Evolutionary conservation across 192 early-diverging fungal genomes (phyloP).

Genomic region (Glomus cerebriforme): DNA sequence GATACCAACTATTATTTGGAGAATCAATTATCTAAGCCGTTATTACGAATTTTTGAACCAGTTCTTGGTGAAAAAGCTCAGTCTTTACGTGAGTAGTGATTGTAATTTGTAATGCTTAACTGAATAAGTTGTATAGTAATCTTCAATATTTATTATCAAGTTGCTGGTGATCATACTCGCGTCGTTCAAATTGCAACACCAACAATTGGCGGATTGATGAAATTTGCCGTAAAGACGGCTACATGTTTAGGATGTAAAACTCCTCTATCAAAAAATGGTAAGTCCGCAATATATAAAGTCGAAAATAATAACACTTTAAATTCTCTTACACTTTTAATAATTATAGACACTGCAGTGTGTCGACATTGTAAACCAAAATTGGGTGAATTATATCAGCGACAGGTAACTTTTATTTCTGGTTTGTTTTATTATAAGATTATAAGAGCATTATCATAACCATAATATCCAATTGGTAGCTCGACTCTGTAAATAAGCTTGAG

Average conservation of each 20-base stretch:
- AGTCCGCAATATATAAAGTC: neutral
- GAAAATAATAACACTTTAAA: conserved; percentile 12
- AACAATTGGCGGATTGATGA: conserved; percentile 87
- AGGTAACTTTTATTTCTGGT: conserved; percentile 36
- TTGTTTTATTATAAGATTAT: neutral
- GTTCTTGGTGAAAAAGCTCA: conserved; percentile 88
- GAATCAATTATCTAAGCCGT: conserved; percentile 92
- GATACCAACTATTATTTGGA: conserved; percentile 97
- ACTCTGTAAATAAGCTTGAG: conserved; percentile 70
- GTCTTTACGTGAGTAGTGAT: conserved; percentile 63
- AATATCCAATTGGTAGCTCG: conserved; percentile 34
- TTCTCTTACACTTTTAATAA: neutral
- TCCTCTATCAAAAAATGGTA: conserved; percentile 68
- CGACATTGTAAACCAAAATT: conserved; percentile 68
- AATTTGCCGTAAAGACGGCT: conserved; percentile 89
- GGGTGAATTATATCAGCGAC: conserved; percentile 78
- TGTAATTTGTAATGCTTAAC: neutral
- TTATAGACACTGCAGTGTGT: conserved; percentile 76
- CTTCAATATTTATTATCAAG: conserved; percentile 37
- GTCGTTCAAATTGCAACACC: conserved; percentile 87
- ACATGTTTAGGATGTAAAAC: conserved; percentile 93
- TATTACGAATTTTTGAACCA: conserved; percentile 95
- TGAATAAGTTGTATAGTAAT: neutral
- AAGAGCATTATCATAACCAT: neutral
- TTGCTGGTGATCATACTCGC: conserved; percentile 72